These are phyloP conservation scores for Pseudozyma sp. DNA, from an alignment of 1,284 basidiomycete species.

Conservation along the genomic window DNA sequence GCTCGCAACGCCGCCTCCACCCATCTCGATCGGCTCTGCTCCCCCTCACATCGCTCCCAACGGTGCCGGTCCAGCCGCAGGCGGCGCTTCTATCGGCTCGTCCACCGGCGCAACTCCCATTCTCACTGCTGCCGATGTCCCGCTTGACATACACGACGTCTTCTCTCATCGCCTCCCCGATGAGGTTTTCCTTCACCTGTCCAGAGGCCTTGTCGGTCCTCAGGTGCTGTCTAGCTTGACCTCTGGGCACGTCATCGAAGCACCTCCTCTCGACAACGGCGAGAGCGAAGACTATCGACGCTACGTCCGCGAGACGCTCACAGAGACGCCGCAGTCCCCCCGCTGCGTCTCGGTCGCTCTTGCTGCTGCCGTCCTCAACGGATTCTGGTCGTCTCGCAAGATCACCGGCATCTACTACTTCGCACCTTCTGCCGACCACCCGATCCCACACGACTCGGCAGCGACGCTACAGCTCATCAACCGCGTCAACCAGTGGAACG, in stretches of 20 bases:
- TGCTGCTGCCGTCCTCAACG: constrained; percentile 58
- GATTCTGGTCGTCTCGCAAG: constrained; percentile 64
- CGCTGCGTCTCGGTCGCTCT: constrained; percentile 81
- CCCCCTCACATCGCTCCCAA: constrained; percentile 24
- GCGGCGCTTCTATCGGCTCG: constrained; percentile 74
- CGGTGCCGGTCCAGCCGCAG: constrained; percentile 70
- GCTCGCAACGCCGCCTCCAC: constrained; percentile 75
- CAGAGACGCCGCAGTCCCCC: constrained; percentile 87
- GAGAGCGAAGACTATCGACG: constrained; percentile 93
- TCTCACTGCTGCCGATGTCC: constrained; percentile 84
- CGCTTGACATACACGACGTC: constrained; percentile 90
- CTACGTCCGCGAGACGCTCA: constrained; percentile 94
- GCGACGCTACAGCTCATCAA: constrained; percentile 88
- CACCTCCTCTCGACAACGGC: constrained; percentile 91
- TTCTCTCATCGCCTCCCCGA: constrained; percentile 95
- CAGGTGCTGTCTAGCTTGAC: constrained; percentile 91
- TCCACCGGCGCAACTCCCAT: constrained; percentile 71
- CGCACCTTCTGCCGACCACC: constrained; percentile 48
- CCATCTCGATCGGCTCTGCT: constrained; percentile 44
- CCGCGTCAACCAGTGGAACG: constrained; percentile 90
- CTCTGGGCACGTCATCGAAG: constrained; percentile 82
- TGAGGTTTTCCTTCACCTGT: constrained; percentile 95
- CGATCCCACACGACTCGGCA: constrained; percentile 71
- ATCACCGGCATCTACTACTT: constrained; percentile 64
- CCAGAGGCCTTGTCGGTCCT: constrained; percentile 86